Conservation (phyloP, 2,329 filamentous ascomycete genomes). For the Bipolaris zeicola region DNA sequence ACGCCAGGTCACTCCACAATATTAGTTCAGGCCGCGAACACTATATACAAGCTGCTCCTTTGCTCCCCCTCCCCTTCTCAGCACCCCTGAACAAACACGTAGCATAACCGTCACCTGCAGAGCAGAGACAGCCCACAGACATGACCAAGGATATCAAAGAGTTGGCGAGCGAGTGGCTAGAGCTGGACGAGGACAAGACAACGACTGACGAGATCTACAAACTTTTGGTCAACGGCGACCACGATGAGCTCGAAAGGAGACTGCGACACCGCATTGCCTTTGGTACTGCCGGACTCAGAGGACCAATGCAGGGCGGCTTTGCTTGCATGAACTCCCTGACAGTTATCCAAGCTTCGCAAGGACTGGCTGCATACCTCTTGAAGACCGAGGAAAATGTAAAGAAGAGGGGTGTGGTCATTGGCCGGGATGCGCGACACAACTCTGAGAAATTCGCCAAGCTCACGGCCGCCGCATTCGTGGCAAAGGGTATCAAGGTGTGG, state of each 20-base stretch:
- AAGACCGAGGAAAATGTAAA: conserved; percentile 51
- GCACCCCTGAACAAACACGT: not conserved
- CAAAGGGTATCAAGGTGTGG: conserved; percentile 63
- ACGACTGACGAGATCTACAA: conserved; percentile 61
- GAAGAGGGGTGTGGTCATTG: conserved; percentile 62
- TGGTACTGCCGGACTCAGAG: conserved; percentile 66
- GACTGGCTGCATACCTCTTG: conserved; percentile 65
- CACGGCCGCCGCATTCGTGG: conserved; percentile 64
- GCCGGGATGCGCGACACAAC: conserved; percentile 67
- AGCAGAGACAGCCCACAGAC: not conserved
- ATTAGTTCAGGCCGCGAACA: not conserved
- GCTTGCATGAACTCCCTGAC: conserved; percentile 65
- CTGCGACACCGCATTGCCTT: conserved; percentile 64
- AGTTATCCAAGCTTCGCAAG: conserved; percentile 68
- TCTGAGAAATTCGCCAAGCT: conserved; percentile 65
- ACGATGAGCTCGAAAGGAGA: conserved; percentile 58
- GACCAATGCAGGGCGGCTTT: conserved; percentile 70
- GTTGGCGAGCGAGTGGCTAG: conserved; percentile 63
- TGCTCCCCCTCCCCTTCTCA: not conserved
- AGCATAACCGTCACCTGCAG: not conserved
- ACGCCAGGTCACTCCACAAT: conserved; percentile 5
- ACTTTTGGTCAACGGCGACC: conserved; percentile 54
- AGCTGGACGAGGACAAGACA: conserved; percentile 60
- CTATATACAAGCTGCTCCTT: not conserved
- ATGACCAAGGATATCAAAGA: conserved; percentile 47